Evolutionary conservation across 2,329 filamentous ascomycete species (phyloP).

Genomic region (Aspergillus pseudoviridinutans): DNA sequence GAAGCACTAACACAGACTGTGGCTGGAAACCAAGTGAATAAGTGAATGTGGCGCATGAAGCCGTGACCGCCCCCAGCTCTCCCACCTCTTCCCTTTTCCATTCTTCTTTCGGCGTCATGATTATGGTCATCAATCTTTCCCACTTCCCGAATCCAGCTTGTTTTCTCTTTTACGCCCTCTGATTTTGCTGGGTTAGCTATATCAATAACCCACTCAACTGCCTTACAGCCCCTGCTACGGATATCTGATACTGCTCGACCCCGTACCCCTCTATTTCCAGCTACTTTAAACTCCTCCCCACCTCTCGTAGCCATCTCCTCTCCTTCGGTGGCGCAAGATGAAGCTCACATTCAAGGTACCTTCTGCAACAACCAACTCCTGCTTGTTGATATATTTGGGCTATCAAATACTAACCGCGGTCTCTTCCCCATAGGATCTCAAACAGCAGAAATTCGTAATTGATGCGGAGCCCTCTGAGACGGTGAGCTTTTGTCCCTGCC

Average conservation of each 20-base stretch:
- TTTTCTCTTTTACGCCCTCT: neutral
- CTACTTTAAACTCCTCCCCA: conserved; percentile 5
- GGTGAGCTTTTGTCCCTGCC: conserved; percentile 52
- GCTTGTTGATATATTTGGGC: neutral
- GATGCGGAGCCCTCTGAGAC: conserved; percentile 90
- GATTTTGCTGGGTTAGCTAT: neutral
- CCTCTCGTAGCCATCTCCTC: conserved; percentile 16
- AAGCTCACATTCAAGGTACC: conserved; percentile 69
- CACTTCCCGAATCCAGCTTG: neutral
- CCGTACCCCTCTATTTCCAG: neutral
- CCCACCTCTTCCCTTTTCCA: neutral
- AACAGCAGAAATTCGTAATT: conserved; percentile 97
- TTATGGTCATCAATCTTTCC: neutral
- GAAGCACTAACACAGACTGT: neutral
- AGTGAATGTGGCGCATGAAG: neutral
- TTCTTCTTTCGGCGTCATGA: neutral
- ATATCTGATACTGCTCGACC: neutral
- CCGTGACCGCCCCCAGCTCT: conserved; percentile 4
- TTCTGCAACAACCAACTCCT: conserved; percentile 19
- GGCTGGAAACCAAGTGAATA: neutral
- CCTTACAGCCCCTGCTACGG: conserved; percentile 7
- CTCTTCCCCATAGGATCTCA: conserved; percentile 68
- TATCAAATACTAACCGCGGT: conserved; percentile 15
- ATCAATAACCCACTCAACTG: neutral
- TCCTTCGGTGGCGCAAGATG: conserved; percentile 49